Evolutionary conservation across 345 rosid genomes (phyloP).

Genomic region (Clarkia xantiana): DNA sequence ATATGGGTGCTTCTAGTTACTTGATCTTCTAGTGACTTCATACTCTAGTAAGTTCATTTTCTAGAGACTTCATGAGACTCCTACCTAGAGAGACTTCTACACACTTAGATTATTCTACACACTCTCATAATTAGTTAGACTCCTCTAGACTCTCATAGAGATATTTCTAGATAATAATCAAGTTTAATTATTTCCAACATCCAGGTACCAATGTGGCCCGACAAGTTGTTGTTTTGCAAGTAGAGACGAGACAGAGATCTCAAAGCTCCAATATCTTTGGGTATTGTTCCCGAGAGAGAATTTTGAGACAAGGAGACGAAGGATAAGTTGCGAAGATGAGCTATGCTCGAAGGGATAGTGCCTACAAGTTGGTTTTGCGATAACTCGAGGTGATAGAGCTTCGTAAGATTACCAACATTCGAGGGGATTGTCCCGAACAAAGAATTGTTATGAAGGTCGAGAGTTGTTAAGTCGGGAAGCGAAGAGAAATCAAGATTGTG

Average conservation of each 20-base stretch:
- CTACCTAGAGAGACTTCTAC: too few species aligned
- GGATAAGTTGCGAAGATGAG: background rate
- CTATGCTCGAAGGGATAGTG: background rate
- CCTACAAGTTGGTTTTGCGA: background rate
- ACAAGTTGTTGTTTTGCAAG: background rate
- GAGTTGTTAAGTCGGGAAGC: background rate
- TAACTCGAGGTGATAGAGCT: background rate
- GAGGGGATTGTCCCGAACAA: slow-evolving; percentile 6
- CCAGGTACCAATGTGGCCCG: slow-evolving; percentile 5
- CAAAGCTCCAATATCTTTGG: slow-evolving; percentile 5
- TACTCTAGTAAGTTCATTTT: too few species aligned
- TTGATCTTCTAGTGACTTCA: too few species aligned
- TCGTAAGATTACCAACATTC: background rate
- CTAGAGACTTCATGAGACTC: too few species aligned
- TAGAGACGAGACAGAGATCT: background rate
- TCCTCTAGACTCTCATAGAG: too few species aligned
- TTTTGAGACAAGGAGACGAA: background rate
- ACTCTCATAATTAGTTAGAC: too few species aligned
- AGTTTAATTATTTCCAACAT: too few species aligned
- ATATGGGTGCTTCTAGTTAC: too few species aligned
- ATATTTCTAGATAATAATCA: too few species aligned
- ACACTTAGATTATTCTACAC: too few species aligned
- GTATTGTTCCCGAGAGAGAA: slow-evolving; percentile 3
- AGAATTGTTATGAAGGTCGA: background rate
- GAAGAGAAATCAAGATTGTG: slow-evolving; percentile 4